Evolutionary conservation across 805 yeast genomes (phyloP), one percentile per base, ranked within the genome.

Genomic region (Saturnispora quitensis): DNA sequence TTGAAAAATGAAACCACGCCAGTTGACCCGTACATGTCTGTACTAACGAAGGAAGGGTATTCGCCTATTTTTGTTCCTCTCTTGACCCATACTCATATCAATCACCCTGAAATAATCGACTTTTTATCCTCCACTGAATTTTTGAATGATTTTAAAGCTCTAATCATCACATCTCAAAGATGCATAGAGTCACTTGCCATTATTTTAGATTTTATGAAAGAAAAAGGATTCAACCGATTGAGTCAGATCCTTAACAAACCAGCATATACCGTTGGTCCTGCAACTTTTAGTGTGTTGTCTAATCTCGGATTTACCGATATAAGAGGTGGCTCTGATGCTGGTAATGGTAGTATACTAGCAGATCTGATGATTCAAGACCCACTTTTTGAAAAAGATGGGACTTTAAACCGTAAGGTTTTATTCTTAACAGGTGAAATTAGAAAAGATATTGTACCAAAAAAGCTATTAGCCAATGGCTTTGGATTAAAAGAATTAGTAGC

Each of bases 181-280:
- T 95, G 97, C 2, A 95, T 90, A 0, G 97, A 90, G 58, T 82
- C 88, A 5, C 66, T 89, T 12, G 77, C 77, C 54, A 69, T 71
- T 38, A 63, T 77, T 13, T 67, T 83, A 5, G 54, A 57, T 0
- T 52, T 53, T 10, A 58, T 72, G n/a, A 47, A 48, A 36, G 40
- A 45, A 6, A 57, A 55, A 15, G 50, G 43, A 7, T 57, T 54
- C 50, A 47, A 40, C 5, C 24, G 36, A 27, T 46, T 63, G 15
- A 50, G 47, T 0, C 68, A 82, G 1, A 62, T 78, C 6, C 18
- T 54, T 18, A 50, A 56, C 3, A 81, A 80, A 58, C 77, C 82
- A 0, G 83, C 84, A 0, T 91, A 82, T 61, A 88, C 97, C 0
- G 97, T 91, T 5, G 98, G 98, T 0, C 96, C 96, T 1, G 89